Evolutionary conservation across 2,329 filamentous ascomycete genomes (phyloP).

Genomic region (Fusarium fracticaudum): DNA sequence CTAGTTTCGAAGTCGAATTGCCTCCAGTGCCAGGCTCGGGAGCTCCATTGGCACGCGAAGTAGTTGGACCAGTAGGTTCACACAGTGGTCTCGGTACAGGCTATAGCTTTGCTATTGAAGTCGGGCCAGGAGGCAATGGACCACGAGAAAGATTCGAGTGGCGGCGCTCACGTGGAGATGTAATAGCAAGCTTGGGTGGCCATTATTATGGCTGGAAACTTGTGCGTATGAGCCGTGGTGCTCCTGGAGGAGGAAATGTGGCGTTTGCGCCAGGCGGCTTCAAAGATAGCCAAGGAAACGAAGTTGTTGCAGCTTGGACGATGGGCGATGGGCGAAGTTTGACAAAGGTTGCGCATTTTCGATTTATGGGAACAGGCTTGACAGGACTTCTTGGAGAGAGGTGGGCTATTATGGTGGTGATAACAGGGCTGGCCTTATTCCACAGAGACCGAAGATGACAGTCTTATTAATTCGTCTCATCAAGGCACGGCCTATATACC

Average conservation of each 20-base stretch:
- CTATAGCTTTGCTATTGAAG: constrained; percentile 33
- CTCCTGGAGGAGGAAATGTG: constrained; percentile 17
- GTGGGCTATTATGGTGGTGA: constrained; percentile 41
- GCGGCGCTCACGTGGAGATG: constrained; percentile 30
- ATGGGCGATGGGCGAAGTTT: constrained; percentile 12
- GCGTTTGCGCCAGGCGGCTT: constrained; percentile 21
- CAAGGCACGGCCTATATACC: neutral
- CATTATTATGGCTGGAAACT: constrained; percentile 36
- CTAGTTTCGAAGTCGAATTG: constrained; percentile 32
- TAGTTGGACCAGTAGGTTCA: constrained; percentile 5
- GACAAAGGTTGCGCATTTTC: constrained; percentile 35
- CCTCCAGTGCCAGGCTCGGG: constrained; percentile 28
- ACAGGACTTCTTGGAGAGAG: constrained; percentile 38
- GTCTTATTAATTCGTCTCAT: too few species aligned
- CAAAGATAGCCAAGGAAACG: constrained; percentile 29
- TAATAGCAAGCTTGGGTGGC: constrained; percentile 24
- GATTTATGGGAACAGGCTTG: constrained; percentile 36
- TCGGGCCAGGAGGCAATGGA: constrained; percentile 21
- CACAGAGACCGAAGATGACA: constrained; percentile 11
- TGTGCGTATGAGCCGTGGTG: constrained; percentile 25
- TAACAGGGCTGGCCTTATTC: constrained; percentile 32
- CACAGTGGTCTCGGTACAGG: constrained; percentile 10
- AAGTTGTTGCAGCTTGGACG: constrained; percentile 39
- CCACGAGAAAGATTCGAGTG: constrained; percentile 39
- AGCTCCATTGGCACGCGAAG: constrained; percentile 17